Conservation (phyloP, 371 early-diverging fungal species). For the Mortierella sp. region DNA sequence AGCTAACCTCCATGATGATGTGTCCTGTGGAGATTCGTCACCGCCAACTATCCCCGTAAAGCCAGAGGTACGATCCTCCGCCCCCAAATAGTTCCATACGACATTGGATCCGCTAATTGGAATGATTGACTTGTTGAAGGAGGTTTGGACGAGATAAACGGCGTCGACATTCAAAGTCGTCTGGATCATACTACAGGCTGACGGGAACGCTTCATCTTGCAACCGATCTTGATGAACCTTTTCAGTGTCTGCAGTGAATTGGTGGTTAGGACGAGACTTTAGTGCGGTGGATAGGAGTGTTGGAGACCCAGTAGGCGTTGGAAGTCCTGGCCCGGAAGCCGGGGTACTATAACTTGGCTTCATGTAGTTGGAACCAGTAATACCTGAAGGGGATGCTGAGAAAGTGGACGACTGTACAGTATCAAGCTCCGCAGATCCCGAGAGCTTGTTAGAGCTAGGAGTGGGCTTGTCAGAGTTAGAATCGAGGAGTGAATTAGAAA, state of each 20-base stretch:
- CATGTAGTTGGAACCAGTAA: neutral
- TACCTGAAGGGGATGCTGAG: neutral
- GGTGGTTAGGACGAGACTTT: neutral
- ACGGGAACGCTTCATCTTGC: slow-evolving; percentile 44
- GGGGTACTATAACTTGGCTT: neutral
- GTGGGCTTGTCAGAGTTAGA: too few species aligned
- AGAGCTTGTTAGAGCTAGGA: neutral
- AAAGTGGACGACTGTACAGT: neutral
- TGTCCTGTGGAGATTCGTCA: neutral
- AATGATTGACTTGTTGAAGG: slow-evolving; percentile 20
- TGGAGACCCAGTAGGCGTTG: slow-evolving; percentile 34
- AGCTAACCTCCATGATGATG: slow-evolving; percentile 1
- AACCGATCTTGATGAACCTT: slow-evolving; percentile 19
- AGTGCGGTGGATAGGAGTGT: slow-evolving; percentile 10
- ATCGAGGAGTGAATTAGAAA: neutral
- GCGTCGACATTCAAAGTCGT: slow-evolving; percentile 53
- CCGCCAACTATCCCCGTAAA: slow-evolving; percentile 24
- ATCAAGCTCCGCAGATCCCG: neutral
- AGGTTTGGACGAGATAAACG: slow-evolving; percentile 49
- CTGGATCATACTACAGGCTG: slow-evolving; percentile 43
- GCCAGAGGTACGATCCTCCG: slow-evolving; percentile 17
- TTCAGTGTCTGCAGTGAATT: neutral
- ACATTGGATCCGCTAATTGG: slow-evolving; percentile 18
- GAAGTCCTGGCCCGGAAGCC: slow-evolving; percentile 15
- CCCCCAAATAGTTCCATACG: slow-evolving; percentile 40